Base-by-base conservation (phyloP, 805 yeast species). In the Hanseniaspora mollemarum region DNA sequence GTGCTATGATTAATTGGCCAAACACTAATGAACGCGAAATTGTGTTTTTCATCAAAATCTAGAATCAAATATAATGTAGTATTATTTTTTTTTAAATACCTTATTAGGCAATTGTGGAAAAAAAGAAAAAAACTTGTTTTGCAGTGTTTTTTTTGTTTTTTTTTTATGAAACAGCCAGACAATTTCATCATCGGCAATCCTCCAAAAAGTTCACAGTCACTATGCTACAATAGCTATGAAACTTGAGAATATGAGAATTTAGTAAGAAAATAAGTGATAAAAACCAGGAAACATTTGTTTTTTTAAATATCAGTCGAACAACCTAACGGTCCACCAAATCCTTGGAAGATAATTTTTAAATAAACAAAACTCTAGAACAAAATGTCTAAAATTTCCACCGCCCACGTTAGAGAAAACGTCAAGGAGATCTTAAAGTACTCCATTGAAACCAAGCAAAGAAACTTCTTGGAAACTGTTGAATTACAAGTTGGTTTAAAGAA, bases 381-480 rank as follows among this genome's bases (percentile, higher is more conserved):
- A 60, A 83, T 83, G 90, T 84, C 94, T 64, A 92, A 92, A 78
- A 78, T 92, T 72, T 78, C 90, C 65, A 77, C 84, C 66, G 70
- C 94, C 69, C 88, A 84, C 75, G 95, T 92, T 67, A 94, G 98
- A 78, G 96, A 84, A 69, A 79, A 87, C 80, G 96, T 92, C 71
- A 79, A 84, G 72, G 82, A 86, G 75, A 78, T 92, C 69, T 77
- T 92, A 73, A 83, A 81, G 70, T 80, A 71, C 81, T 87, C 97
- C 67, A 79, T 71, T 72, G 92, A 84, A 75, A 83, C 90, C 77
- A 92, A 92, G 86, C 90, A 92, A 96, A 88, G 99, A 83, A 92
- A 92, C 95, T 92, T 92, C 80, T 84, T 90, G 76, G 99, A 92
- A 83, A 90, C 99, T 74, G 88, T 92, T 68, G 99, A 92, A 80